Percentiles rank a stretch among this genome's conserved stretches.
phyloP scores from a whole-genome alignment of 2,329 filamentous ascomycete genomes.

The Trichoderma aggressivum region DNA sequence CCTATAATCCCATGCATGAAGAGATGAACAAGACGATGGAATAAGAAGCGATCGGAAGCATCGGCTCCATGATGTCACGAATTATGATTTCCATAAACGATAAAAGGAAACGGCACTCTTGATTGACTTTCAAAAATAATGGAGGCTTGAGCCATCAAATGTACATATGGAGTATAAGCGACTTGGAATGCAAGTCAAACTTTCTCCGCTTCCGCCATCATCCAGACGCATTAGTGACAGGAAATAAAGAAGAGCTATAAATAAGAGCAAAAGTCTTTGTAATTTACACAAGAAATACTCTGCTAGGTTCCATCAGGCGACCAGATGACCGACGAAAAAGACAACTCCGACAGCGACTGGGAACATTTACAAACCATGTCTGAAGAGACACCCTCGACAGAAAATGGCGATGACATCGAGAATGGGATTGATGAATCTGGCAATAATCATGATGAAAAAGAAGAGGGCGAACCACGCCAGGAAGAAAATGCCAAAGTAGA shows the following conservation, averaged over 20 bases:
- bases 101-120: neutral
- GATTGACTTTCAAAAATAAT: neutral
- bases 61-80: neutral
- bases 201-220: neutral
- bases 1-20: neutral
- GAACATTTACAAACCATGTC: neutral
- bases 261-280: fast-evolving
- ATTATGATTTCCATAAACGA: neutral
- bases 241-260: neutral
- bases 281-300: neutral
- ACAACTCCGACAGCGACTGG: neutral
- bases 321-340: neutral
- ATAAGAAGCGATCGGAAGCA: neutral
- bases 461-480: neutral
- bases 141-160: neutral
- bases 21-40: neutral
- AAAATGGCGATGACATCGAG: neutral
- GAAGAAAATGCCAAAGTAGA: neutral
- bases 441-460: neutral
- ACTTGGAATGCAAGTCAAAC: neutral
- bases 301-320: neutral
- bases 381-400: neutral
- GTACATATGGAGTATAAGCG: neutral
- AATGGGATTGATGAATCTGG: neutral
- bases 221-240: neutral